A percentile compares a stretch with the other conserved stretches of the same genome.
These are phyloP conservation scores for Crucihimalaya himalaica DNA, from an alignment of 345 rosid species.

Conservation along the genomic window DNA sequence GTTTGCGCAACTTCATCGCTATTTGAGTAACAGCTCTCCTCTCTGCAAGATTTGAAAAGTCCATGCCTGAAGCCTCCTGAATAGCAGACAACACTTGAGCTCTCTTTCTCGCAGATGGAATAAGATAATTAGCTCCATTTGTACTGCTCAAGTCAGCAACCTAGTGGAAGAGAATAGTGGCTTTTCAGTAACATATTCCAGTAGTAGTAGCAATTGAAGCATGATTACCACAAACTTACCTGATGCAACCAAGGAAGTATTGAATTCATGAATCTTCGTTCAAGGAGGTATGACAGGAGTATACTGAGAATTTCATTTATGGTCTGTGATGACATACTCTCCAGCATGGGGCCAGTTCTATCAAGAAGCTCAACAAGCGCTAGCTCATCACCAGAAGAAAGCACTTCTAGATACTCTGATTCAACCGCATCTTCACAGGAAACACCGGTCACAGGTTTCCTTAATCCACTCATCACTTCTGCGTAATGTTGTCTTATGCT, in stretches of 20 bases:
- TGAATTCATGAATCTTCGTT: constrained; percentile 62
- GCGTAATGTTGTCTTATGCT: constrained; percentile 42
- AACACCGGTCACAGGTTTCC: constrained; percentile 61
- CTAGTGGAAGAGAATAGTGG: constrained; percentile 43
- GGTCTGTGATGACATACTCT: constrained; percentile 66
- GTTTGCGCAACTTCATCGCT: constrained; percentile 65
- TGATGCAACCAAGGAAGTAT: constrained; percentile 91
- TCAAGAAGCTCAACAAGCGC: constrained; percentile 77
- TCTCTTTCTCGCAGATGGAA: constrained; percentile 61
- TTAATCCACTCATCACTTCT: constrained; percentile 45
- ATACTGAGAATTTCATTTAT: constrained; percentile 62
- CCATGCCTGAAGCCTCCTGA: constrained; percentile 73
- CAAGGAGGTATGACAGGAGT: constrained; percentile 62
- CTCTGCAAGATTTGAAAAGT: constrained; percentile 63
- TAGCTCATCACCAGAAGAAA: constrained; percentile 64
- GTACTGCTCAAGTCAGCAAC: constrained; percentile 68
- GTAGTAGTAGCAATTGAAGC: not conserved
- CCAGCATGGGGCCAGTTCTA: constrained; percentile 84
- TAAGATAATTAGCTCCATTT: constrained; percentile 68
- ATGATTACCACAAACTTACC: constrained; percentile 50
- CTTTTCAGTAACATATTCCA: not conserved
- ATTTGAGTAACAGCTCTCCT: constrained; percentile 68
- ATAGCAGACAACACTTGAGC: constrained; percentile 66
- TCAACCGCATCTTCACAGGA: constrained; percentile 70
- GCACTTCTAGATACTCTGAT: constrained; percentile 80